Base-by-base conservation (phyloP, 805 yeast species). In the Lachancea mirantina region DNA sequence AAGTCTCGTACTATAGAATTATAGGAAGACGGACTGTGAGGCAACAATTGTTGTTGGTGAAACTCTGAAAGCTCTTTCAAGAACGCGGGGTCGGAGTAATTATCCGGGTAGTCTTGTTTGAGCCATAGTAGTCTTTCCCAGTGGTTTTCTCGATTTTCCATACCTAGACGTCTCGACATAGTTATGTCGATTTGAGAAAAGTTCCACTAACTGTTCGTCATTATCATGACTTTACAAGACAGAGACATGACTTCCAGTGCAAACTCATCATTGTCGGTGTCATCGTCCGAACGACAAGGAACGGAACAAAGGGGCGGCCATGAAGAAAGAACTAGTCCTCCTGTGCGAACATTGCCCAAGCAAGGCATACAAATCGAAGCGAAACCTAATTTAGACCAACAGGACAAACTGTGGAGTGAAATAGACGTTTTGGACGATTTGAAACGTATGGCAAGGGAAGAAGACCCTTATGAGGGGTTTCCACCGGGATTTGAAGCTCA, bases 51-150 rank as follows among this genome's bases (percentile, higher is more conserved):
- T 13, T 28, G 36, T 9, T 23, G 19, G 33, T 35, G 35, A 23
- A 49, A 40, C n/a, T 33, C 35, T n/a, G 38, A 34, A 10, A 45
- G 28, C 15, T 40, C 42, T 11, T 43, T 24, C n/a, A 88, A 64
- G 52, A 89, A 89, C 3, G 87, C 70, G 2, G 63, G 59, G 51
- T 87, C 94, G 2, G 95, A 89, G 59, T 84, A 84, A 57, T 88
- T 92, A 55, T 89, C 98, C 0, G 95, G 94, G 50, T 77, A 88
- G 9, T 81, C 81, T 53, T 88, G 96, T 36, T 72, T 70, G 20
- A 81, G 70, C 79, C 95, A 92, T 8, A 89, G 68, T 23, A 87
- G 71, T 49, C 92, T 82, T 48, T 79, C 71, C 97, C 97, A 88
- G 14, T 76, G 75, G 22, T 53, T 46, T 31, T 16, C 27, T 23